A percentile compares a stretch with the other conserved stretches of the same genome.
phyloP scores from a whole-genome alignment of 768 basidiomycete species.

The Holtermannia corniformis region DNA sequence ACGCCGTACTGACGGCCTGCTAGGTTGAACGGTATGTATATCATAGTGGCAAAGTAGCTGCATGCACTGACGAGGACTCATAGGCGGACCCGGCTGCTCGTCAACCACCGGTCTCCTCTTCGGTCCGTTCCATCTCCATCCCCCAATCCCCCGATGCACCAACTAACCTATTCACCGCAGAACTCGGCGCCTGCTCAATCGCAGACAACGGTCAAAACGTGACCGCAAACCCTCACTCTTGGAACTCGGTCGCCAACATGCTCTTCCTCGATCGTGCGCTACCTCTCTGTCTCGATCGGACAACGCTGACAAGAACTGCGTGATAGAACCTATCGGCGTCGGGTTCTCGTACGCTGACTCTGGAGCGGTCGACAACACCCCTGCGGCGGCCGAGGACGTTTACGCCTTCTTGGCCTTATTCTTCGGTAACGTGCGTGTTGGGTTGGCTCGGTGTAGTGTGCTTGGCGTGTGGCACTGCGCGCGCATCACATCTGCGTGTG shows the following conservation, averaged over 20 bases:
- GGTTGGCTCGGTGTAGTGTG: slow-evolving; percentile 67
- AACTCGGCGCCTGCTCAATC: slow-evolving; percentile 80
- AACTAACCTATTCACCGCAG: too few species aligned
- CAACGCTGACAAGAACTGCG: not conserved
- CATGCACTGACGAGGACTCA: too few species aligned
- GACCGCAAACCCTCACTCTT: slow-evolving; percentile 62
- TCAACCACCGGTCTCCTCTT: slow-evolving; percentile 78
- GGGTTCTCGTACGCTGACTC: slow-evolving; percentile 71
- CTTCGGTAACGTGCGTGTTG: slow-evolving; percentile 55
- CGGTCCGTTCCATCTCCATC: slow-evolving; percentile 44
- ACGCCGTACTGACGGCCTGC: not conserved
- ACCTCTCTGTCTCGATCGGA: slow-evolving; percentile 50
- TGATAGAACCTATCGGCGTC: slow-evolving; percentile 61
- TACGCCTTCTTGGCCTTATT: slow-evolving; percentile 42
- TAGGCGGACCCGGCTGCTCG: slow-evolving; percentile 42
- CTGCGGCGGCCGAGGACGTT: slow-evolving; percentile 81
- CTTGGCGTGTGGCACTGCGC: slow-evolving; percentile 61
- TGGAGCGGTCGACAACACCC: slow-evolving; percentile 65
- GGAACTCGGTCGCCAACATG: slow-evolving; percentile 67
- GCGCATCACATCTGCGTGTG: too few species aligned
- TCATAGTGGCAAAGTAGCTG: not conserved
- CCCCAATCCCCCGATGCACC: too few species aligned
- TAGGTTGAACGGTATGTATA: slow-evolving; percentile 20
- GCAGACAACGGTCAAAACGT: slow-evolving; percentile 52
- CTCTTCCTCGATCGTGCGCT: slow-evolving; percentile 36